A percentile compares a stretch with the other conserved stretches of the same genome.
Evolutionary conservation across 2,329 filamentous ascomycete species (phyloP).

Genomic region (Exophiala lecanii-corni): DNA sequence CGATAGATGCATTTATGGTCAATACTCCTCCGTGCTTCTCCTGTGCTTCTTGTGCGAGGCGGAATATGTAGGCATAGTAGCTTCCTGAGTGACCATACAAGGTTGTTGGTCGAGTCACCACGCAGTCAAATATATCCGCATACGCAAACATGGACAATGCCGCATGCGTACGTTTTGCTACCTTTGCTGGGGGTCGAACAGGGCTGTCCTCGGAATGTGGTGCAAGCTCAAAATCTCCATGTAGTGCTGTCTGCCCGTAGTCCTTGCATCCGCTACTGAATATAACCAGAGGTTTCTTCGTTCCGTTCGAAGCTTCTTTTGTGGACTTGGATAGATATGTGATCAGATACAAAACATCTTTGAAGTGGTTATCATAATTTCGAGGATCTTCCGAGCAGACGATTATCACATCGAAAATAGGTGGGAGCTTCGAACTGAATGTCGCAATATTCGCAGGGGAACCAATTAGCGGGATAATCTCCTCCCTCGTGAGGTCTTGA

Average conservation of each 20-base stretch:
- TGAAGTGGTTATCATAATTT: conserved; percentile 40
- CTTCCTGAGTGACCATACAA: conserved; percentile 45
- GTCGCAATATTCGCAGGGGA: conserved; percentile 6
- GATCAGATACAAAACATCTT: conserved; percentile 35
- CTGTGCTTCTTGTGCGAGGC: conserved; percentile 27
- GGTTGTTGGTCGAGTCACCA: conserved; percentile 44
- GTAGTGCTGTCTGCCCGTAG: conserved; percentile 37
- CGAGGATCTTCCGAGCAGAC: conserved; percentile 40
- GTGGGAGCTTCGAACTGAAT: conserved; percentile 7
- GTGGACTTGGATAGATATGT: conserved; percentile 29
- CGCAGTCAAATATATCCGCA: conserved; percentile 39
- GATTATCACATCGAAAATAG: conserved; percentile 42
- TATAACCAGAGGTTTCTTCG: conserved; percentile 39
- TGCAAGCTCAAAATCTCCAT: conserved; percentile 34
- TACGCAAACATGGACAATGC: conserved; percentile 36
- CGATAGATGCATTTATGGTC: conserved; percentile 32
- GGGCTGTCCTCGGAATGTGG: conserved; percentile 44
- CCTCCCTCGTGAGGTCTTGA: conserved; percentile 10
- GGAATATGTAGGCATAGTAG: conserved; percentile 41
- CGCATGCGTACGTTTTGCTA: conserved; percentile 32
- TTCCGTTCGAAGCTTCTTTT: conserved; percentile 27
- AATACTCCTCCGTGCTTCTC: conserved; percentile 21
- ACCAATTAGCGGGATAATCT: conserved; percentile 18
- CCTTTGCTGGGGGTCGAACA: conserved; percentile 30
- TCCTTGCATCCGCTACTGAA: conserved; percentile 50